Evolutionary conservation across 805 yeast genomes (phyloP).

Genomic region (Wickerhamiella azyma): DNA sequence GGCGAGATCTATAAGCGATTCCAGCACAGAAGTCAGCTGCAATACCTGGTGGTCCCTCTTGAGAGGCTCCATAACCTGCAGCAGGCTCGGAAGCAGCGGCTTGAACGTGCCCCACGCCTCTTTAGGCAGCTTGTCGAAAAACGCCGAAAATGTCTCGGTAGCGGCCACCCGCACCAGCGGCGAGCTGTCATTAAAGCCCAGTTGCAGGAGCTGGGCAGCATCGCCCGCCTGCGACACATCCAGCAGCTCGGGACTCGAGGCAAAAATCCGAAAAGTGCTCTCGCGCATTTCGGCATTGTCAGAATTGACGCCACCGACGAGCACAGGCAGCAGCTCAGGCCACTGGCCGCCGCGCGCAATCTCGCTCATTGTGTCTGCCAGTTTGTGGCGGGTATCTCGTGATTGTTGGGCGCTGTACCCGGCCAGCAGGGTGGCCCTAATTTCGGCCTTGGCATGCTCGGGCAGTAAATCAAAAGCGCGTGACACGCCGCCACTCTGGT

Average conservation of each 20-base stretch:
- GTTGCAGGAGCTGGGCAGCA: conserved; percentile 54
- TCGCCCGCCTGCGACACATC: conserved; percentile 34
- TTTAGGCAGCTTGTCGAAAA: conserved; percentile 71
- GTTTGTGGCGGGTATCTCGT: conserved; percentile 73
- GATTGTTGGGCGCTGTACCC: conserved; percentile 59
- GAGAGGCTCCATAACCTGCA: conserved; percentile 78
- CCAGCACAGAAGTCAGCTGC: conserved; percentile 78
- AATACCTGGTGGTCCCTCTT: conserved; percentile 64
- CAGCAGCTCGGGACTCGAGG: conserved; percentile 70
- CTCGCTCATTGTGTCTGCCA: conserved; percentile 90
- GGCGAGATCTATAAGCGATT: conserved; percentile 77
- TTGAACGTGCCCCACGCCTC: conserved; percentile 63
- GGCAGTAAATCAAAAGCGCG: conserved; percentile 64
- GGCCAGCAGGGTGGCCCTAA: conserved; percentile 50
- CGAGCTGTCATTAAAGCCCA: conserved; percentile 65
- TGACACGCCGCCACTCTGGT: conserved; percentile 44
- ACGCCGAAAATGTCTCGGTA: conserved; percentile 82
- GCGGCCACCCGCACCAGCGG: conserved; percentile 86
- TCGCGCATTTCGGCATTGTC: conserved; percentile 62
- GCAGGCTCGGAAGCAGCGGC: conserved; percentile 65
- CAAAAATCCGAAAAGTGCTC: conserved; percentile 77
- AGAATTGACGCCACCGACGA: conserved; percentile 46
- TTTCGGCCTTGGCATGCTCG: conserved; percentile 42
- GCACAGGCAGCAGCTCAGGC: conserved; percentile 67
- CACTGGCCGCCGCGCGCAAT: conserved; percentile 61